phyloP scores from a whole-genome alignment of 2,329 filamentous ascomycete species.

The Gaeumannomyces sp. region DNA sequence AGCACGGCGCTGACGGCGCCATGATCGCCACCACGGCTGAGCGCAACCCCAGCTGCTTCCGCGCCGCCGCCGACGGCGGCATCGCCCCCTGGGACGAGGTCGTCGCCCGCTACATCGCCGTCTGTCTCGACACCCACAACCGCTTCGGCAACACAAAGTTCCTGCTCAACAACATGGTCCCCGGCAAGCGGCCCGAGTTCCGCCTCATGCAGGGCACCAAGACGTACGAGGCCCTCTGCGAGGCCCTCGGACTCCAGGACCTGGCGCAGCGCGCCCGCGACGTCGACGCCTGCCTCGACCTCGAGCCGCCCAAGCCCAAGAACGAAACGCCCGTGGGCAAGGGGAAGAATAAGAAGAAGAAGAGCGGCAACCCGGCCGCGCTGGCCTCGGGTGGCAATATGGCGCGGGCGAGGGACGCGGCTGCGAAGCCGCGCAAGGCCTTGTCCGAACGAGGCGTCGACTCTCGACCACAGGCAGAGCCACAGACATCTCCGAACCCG shows the following conservation, averaged over 20 bases:
- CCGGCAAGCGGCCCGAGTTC: constrained; percentile 65
- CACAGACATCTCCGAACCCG: not conserved
- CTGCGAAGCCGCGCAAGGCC: constrained; percentile 12
- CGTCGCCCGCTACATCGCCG: constrained; percentile 67
- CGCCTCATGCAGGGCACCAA: constrained; percentile 57
- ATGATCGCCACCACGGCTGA: constrained; percentile 97
- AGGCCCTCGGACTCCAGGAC: constrained; percentile 53
- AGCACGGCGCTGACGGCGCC: constrained; percentile 84
- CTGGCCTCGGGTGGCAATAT: constrained; percentile 40
- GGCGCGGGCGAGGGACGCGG: constrained; percentile 29
- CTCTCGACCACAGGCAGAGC: constrained; percentile 1
- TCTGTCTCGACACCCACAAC: constrained; percentile 73
- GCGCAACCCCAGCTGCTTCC: constrained; percentile 84
- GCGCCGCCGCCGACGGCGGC: constrained; percentile 61
- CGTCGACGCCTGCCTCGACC: constrained; percentile 57
- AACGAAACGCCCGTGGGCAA: constrained; percentile 15
- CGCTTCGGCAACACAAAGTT: constrained; percentile 92
- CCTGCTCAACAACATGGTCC: constrained; percentile 76
- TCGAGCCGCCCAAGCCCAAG: constrained; percentile 45
- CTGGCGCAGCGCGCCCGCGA: constrained; percentile 57
- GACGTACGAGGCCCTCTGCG: constrained; percentile 65
- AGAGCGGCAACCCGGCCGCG: constrained; percentile 30
- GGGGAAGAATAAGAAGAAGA: constrained; percentile 26
- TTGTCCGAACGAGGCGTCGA: constrained; percentile 26
- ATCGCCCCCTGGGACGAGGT: constrained; percentile 70